Evolutionary conservation across 345 rosid species (phyloP).

Genomic region (Acer negundo): DNA sequence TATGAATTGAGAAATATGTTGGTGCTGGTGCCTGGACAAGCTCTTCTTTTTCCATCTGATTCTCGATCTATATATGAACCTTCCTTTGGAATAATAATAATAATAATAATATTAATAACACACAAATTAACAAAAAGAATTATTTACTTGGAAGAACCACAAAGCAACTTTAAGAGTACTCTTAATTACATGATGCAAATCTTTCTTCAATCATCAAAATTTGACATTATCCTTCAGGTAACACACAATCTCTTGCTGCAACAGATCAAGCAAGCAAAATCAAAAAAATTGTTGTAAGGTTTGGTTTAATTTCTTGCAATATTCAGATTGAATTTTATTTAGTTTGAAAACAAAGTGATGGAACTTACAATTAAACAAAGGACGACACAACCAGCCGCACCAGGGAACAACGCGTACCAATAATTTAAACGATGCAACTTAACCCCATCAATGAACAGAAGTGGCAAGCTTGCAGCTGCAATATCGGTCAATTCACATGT

Average conservation of each 20-base stretch:
- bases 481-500: neutral
- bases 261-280: neutral
- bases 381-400: slow-evolving; percentile 81
- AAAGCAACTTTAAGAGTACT: neutral
- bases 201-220: slow-evolving; percentile 40
- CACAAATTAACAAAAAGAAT: neutral
- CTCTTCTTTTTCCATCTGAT: no score
- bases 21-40: no score
- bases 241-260: slow-evolving; percentile 86
- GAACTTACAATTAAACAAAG: slow-evolving; percentile 71
- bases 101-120: neutral
- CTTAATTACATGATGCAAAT: neutral
- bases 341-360: neutral
- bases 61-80: neutral
- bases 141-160: neutral
- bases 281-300: neutral
- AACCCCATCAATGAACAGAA: slow-evolving; percentile 83
- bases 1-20: no score
- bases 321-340: neutral
- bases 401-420: slow-evolving; percentile 88
- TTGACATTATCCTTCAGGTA: slow-evolving; percentile 73
- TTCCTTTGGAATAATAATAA: neutral
- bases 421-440: slow-evolving; percentile 69
- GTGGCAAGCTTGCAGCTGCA: slow-evolving; percentile 89
- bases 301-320: neutral